Evolutionary conservation across 805 yeast genomes (phyloP).

Genomic region (Grigorovia yakushimaensis): DNA sequence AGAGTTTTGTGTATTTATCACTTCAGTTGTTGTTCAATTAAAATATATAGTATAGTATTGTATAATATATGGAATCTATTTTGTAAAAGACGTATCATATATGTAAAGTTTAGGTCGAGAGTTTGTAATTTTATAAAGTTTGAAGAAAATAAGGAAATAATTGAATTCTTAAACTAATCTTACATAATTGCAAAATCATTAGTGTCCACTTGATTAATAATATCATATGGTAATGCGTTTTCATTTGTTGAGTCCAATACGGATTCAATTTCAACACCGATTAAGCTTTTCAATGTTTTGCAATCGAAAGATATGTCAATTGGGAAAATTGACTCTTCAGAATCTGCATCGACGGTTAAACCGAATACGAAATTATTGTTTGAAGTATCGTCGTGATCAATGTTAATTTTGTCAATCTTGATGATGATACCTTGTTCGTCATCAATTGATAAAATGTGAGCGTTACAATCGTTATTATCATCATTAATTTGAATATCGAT

Average conservation of each 20-base stretch:
- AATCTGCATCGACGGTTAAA: conserved; percentile 60
- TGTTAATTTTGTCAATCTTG: conserved; percentile 43
- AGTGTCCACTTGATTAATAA: conserved; percentile 21
- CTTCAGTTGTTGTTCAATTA: too few species aligned
- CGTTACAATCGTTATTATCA: conserved; percentile 40
- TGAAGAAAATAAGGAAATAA: too few species aligned
- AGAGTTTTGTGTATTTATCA: too few species aligned
- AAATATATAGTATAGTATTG: neutral
- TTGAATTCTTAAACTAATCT: too few species aligned
- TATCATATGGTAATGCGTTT: conserved; percentile 60
- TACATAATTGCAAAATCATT: neutral
- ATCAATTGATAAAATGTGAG: conserved; percentile 44
- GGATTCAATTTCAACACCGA: conserved; percentile 54
- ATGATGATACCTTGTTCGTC: conserved; percentile 62
- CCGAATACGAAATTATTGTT: conserved; percentile 43
- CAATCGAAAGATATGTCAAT: conserved; percentile 40
- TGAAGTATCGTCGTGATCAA: conserved; percentile 42
- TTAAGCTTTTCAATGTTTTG: conserved; percentile 36
- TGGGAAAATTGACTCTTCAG: conserved; percentile 85
- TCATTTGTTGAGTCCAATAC: conserved; percentile 36
- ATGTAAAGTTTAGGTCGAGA: too few species aligned
- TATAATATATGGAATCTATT: too few species aligned
- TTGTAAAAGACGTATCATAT: too few species aligned
- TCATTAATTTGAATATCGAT: conserved; percentile 44
- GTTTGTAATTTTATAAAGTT: too few species aligned